phyloP scores from a whole-genome alignment of 805 yeast species.

The Candida maesae region DNA sequence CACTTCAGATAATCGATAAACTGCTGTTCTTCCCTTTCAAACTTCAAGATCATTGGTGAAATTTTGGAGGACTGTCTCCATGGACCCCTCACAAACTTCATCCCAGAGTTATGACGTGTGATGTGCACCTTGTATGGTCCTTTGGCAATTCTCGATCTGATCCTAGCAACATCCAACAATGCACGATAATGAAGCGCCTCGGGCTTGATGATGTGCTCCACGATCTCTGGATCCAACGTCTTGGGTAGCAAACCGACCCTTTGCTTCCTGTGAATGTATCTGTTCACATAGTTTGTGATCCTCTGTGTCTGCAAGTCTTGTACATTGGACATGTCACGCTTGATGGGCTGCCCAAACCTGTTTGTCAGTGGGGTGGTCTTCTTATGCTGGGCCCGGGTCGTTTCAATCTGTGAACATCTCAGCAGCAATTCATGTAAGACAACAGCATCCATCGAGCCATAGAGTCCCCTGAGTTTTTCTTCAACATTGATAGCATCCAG shows the following conservation, averaged over 20 bases:
- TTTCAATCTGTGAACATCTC: neutral
- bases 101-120: slow-evolving; percentile 7
- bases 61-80: slow-evolving; percentile 18
- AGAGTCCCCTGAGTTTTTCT: slow-evolving; percentile 9
- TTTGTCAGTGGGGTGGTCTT: neutral
- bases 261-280: slow-evolving; percentile 14
- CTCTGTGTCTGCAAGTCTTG: slow-evolving; percentile 19
- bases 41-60: slow-evolving; percentile 14
- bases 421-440: neutral
- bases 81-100: slow-evolving; percentile 20
- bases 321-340: slow-evolving; percentile 16
- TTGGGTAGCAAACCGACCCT: slow-evolving; percentile 16
- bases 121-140: slow-evolving; percentile 23
- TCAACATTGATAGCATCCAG: slow-evolving; percentile 15
- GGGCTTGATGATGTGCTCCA: slow-evolving; percentile 15
- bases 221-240: slow-evolving; percentile 16
- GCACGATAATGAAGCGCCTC: slow-evolving; percentile 23
- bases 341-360: slow-evolving; percentile 17
- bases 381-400: neutral
- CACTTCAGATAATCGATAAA: slow-evolving; percentile 11
- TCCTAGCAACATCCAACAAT: slow-evolving; percentile 7
- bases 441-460: neutral
- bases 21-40: slow-evolving; percentile 13
- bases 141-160: neutral
- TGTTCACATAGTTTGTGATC: slow-evolving; percentile 14